Evolutionary conservation across 2,329 filamentous ascomycete species (phyloP), one percentile per base, ranked within the genome.

Genomic region (Ophiocordyceps camponoti-floridani): DNA sequence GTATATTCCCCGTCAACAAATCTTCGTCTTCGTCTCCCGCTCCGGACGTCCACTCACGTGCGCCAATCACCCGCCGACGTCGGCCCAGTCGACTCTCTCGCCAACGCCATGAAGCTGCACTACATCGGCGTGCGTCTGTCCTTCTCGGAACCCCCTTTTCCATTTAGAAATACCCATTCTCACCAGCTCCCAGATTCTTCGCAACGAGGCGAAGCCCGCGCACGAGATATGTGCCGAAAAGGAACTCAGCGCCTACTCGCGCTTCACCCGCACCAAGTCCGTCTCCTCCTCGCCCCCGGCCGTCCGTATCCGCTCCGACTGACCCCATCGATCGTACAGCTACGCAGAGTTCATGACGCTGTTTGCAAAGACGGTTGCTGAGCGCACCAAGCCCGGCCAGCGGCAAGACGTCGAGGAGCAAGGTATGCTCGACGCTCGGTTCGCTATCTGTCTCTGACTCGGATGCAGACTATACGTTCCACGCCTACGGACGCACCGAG

Each of bases 381-480:
- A 93, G 65, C 75, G 84, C 54, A 94, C 86, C 48, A 70, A 71
- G 48, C 75, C 81, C n/a, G 86, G 83, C 45, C 79, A 87, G 63
- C 73, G 85, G 59, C 84, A 93, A 63, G 84, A 87, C 59, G 79
- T 94, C 46, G 82, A 93, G 64, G 79, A 91, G 62, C 76, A 87
- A 68, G 77, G 79, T 23, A 35, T 26, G 12, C 7, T 7, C 28
- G 28, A 10, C 9, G 28, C 28, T 12, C 9, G 8, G 28, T 8
- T 30, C 12, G 8, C 2, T 30, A 30, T 30, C 3, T 30, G 8
- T 28, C 12, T 44, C 54, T 57, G 42, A 56, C 48, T 41, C 8
- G 37, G 26, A 44, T 30, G 30, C 28, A 62, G 77, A 78, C 57
- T 79, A 84, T 68, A 80, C 76, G 46, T 84, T 88, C 62, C 83